Evolutionary conservation across 805 yeast species (phyloP).

Genomic region (Schwanniomyces vanrijiae): DNA sequence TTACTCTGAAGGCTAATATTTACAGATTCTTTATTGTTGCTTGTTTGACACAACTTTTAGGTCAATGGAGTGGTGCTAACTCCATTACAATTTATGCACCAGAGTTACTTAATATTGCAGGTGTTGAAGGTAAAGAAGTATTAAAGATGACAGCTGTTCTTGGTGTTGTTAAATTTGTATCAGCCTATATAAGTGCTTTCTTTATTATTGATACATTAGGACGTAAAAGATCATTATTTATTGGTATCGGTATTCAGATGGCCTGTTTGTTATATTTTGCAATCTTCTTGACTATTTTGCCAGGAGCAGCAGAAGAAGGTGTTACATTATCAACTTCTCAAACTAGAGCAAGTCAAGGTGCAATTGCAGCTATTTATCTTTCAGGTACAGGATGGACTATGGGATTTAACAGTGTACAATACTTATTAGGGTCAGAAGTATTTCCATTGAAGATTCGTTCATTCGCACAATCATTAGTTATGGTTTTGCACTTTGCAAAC

Average conservation of each 20-base stretch:
- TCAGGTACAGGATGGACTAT: slow-evolving; percentile 59
- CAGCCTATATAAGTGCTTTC: slow-evolving; percentile 52
- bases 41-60: slow-evolving; percentile 44
- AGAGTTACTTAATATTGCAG: slow-evolving; percentile 48
- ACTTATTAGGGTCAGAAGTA: slow-evolving; percentile 54
- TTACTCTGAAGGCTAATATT: slow-evolving; percentile 38
- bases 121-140: slow-evolving; percentile 41
- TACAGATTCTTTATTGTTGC: slow-evolving; percentile 47
- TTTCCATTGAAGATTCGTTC: slow-evolving; percentile 52
- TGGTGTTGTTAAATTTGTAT: slow-evolving; percentile 52
- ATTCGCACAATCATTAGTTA: slow-evolving; percentile 49
- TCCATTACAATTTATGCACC: slow-evolving; percentile 59
- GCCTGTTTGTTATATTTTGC: slow-evolving; percentile 47
- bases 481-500: slow-evolving; percentile 57
- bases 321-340: slow-evolving; percentile 28
- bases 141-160: slow-evolving; percentile 51
- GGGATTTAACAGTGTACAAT: slow-evolving; percentile 59
- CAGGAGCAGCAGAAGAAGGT: slow-evolving; percentile 34
- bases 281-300: slow-evolving; percentile 45
- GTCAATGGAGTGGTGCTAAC: slow-evolving; percentile 63
- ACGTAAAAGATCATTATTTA: slow-evolving; percentile 48
- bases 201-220: slow-evolving; percentile 56
- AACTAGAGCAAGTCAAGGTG: slow-evolving; percentile 42
- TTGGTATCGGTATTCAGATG: slow-evolving; percentile 48
- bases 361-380: slow-evolving; percentile 50